These are phyloP conservation scores for Protea cynaroides DNA, from an alignment of 164 flowering plant species.

Conservation along the genomic window DNA sequence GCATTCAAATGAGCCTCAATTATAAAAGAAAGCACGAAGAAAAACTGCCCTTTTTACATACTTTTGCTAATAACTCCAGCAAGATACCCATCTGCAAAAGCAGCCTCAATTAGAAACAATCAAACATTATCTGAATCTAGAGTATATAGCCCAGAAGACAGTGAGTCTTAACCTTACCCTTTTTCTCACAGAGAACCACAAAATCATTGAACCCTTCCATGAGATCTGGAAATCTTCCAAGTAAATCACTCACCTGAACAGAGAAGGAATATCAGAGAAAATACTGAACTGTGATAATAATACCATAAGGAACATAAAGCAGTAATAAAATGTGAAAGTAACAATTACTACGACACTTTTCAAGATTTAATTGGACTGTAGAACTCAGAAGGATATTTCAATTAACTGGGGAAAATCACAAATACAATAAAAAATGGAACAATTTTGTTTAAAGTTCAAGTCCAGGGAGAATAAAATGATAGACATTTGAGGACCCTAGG, in stretches of 20 bases:
- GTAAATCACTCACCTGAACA: slow-evolving; percentile 60
- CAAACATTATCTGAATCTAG: slow-evolving; percentile 3
- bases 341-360: too few species aligned
- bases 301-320: neutral
- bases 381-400: too few species aligned
- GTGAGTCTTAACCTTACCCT: slow-evolving; percentile 31
- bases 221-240: slow-evolving; percentile 71
- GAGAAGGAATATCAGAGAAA: slow-evolving; percentile 6
- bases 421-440: too few species aligned
- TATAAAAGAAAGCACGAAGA: slow-evolving; percentile 2
- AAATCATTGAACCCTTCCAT: slow-evolving; percentile 74
- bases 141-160: neutral
- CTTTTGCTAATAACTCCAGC: slow-evolving; percentile 66
- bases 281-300: neutral
- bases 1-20: slow-evolving; percentile 1
- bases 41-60: slow-evolving; percentile 32
- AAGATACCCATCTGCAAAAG: slow-evolving; percentile 67
- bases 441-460: too few species aligned
- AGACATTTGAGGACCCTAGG: too few species aligned
- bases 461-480: too few species aligned
- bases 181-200: slow-evolving; percentile 60
- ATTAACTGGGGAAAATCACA: too few species aligned
- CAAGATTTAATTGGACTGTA: too few species aligned
- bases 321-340: neutral
- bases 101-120: slow-evolving; percentile 21